phyloP scores from a whole-genome alignment of 2,329 filamentous ascomycete species.

The Catunica adiposa region DNA sequence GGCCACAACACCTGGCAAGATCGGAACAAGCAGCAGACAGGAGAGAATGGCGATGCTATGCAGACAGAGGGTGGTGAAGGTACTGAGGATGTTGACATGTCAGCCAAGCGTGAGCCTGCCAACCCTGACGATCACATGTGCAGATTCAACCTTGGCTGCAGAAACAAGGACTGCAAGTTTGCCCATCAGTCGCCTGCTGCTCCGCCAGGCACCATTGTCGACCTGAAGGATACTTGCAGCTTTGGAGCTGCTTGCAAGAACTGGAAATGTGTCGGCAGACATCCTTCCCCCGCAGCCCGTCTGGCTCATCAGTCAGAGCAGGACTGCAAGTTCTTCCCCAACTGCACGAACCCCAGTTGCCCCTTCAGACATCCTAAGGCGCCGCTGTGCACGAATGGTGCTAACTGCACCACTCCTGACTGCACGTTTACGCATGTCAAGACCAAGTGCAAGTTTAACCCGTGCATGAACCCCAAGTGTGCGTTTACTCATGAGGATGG shows the following conservation, averaged over 20 bases:
- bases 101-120: slow-evolving; percentile 34
- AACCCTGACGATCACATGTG: slow-evolving; percentile 57
- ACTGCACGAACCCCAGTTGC: slow-evolving; percentile 76
- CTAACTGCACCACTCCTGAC: slow-evolving; percentile 61
- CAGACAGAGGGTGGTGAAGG: slow-evolving; percentile 21
- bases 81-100: slow-evolving; percentile 47
- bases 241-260: slow-evolving; percentile 93
- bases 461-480: slow-evolving; percentile 79
- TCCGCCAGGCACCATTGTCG: slow-evolving; percentile 57
- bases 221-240: slow-evolving; percentile 63
- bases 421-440: slow-evolving; percentile 86
- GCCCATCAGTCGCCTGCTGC: slow-evolving; percentile 90
- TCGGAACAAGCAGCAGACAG: slow-evolving; percentile 12
- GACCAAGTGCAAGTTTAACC: slow-evolving; percentile 76
- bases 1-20: slow-evolving; percentile 26
- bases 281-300: slow-evolving; percentile 78
- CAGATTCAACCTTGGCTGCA: slow-evolving; percentile 78
- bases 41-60: slow-evolving; percentile 22
- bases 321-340: slow-evolving; percentile 81
- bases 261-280: slow-evolving; percentile 76
- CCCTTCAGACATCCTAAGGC: slow-evolving; percentile 78
- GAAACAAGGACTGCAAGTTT: slow-evolving; percentile 77
- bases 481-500: slow-evolving; percentile 82
- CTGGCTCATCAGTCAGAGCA: slow-evolving; percentile 64
- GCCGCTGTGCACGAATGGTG: slow-evolving; percentile 80